phyloP scores from a whole-genome alignment of 768 basidiomycete genomes.

The Boletus sp. region DNA sequence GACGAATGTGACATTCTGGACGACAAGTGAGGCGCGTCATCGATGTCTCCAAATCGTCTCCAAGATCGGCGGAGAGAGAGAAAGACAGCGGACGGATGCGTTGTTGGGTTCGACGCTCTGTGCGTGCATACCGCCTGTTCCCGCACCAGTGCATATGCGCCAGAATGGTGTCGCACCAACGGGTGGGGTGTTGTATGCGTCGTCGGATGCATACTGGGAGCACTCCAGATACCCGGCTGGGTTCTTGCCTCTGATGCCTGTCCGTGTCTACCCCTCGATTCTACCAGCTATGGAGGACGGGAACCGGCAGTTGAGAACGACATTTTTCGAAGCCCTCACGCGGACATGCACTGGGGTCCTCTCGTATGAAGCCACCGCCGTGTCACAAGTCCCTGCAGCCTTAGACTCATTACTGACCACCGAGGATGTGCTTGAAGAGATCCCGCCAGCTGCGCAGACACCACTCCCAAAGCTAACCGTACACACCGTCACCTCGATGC shows the following conservation, averaged over 20 bases:
- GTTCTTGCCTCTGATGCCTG: conserved; percentile 58
- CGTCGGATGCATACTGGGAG: conserved; percentile 55
- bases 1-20: conserved; percentile 63
- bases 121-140: conserved; percentile 4
- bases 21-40: conserved; percentile 70
- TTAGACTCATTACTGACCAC: neutral
- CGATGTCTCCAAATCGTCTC: conserved; percentile 73
- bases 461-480: conserved; percentile 61
- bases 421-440: conserved; percentile 30
- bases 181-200: neutral
- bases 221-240: conserved; percentile 52
- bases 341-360: conserved; percentile 55
- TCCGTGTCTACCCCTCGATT: conserved; percentile 46
- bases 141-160: neutral
- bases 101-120: conserved; percentile 43
- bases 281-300: conserved; percentile 8
- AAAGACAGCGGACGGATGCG: conserved; percentile 60
- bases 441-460: conserved; percentile 52
- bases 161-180: neutral
- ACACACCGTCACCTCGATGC: conserved; percentile 74
- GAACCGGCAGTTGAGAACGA: neutral
- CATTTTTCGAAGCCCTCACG: conserved; percentile 48
- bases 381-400: neutral
- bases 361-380: conserved; percentile 35
- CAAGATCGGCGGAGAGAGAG: conserved; percentile 73